A percentile compares a stretch with the other conserved stretches of the same genome.
Evolutionary conservation across 2,329 filamentous ascomycete genomes (phyloP).

Genomic region (Alternaria burnsii): DNA sequence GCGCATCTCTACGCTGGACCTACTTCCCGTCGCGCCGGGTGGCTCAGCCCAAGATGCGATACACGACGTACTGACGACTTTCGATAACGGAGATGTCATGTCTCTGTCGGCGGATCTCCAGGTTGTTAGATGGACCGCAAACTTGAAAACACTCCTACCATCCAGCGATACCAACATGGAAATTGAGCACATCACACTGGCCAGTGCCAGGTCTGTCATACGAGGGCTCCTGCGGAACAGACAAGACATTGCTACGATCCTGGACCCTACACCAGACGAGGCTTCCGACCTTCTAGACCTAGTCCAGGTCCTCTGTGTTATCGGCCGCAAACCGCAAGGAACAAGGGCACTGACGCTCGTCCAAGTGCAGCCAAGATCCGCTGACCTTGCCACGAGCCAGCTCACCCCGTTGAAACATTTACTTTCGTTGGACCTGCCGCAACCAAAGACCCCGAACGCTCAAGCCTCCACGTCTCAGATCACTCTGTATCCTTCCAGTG

Average conservation of each 20-base stretch:
- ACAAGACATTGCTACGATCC: constrained; percentile 53
- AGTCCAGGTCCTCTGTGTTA: constrained; percentile 46
- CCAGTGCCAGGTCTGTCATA: constrained; percentile 51
- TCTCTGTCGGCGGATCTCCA: constrained; percentile 66
- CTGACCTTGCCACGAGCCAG: constrained; percentile 40
- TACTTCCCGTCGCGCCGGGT: constrained; percentile 37
- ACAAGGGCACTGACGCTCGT: constrained; percentile 36
- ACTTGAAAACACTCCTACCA: constrained; percentile 25
- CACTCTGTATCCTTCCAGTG: constrained; percentile 69
- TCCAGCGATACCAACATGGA: constrained; percentile 28
- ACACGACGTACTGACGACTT: constrained; percentile 65
- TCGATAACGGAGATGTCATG: constrained; percentile 67
- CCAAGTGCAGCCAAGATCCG: constrained; percentile 42
- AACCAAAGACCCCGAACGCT: constrained; percentile 17
- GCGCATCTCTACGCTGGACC: constrained; percentile 43
- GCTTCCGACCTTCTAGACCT: constrained; percentile 46
- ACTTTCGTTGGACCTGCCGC: constrained; percentile 40
- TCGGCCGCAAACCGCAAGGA: constrained; percentile 33
- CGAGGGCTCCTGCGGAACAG: constrained; percentile 56
- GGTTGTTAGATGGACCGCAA: constrained; percentile 43
- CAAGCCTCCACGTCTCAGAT: constrained; percentile 48
- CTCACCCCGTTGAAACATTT: constrained; percentile 46
- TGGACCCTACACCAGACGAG: constrained; percentile 43
- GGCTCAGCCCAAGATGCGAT: constrained; percentile 24
- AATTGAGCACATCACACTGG: constrained; percentile 46